A percentile compares a stretch with the other conserved stretches of the same genome.
phyloP scores from a whole-genome alignment of 176 grass and related monocot genomes.

The sorghum (Sorghum bicolor) region Sorghum_bicolor_NCBIv3 NC_012878.2:57364001-57364500 shows the following conservation, averaged over 20 bases:
- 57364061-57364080: not conserved
- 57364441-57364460: constrained; percentile 86
- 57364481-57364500: constrained; percentile 94
- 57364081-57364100: not conserved
- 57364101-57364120: not conserved
- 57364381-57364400: constrained; percentile 63
- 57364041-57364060: constrained; percentile 16
- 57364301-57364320: constrained; percentile 8
- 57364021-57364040: not conserved
- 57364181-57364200: constrained; percentile 99
- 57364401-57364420: constrained; percentile 69
- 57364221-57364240: constrained; percentile 85
- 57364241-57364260: constrained; percentile 89
- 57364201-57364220: constrained; percentile 57
- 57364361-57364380: constrained; percentile 5
- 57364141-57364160: constrained; percentile 10
- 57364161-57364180: not conserved
- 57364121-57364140: constrained; percentile 6
- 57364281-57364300: constrained; percentile 31
- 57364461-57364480: constrained; percentile 88
- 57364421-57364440: constrained; percentile 64
- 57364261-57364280: constrained; percentile 91
- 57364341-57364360: constrained; percentile 15
- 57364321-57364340: not conserved
- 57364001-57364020: not conserved